Evolutionary conservation across 1,284 basidiomycete genomes (phyloP).

Genomic region (Ganoderma lingzhi): DNA sequence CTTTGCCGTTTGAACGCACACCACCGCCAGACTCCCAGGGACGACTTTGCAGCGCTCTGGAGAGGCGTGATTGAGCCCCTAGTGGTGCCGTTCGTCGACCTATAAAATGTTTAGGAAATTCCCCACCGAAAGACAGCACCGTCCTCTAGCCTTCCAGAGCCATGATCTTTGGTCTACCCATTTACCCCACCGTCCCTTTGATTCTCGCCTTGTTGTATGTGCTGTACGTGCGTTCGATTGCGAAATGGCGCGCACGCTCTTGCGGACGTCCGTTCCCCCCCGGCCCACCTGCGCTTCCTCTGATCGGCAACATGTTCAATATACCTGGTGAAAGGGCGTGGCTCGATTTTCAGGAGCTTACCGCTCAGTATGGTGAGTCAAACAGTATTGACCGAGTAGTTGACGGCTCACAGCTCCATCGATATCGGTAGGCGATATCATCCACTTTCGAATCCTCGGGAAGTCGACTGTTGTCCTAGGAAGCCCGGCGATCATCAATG

Average conservation of each 20-base stretch:
- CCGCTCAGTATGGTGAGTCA: constrained; percentile 2
- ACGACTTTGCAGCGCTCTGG: background rate
- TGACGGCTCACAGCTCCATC: background rate
- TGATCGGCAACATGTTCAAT: constrained; percentile 10
- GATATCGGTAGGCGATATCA: background rate
- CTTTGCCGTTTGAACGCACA: background rate
- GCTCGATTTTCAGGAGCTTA: constrained; percentile 3
- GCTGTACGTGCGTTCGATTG: background rate
- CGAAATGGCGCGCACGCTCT: constrained; percentile 5
- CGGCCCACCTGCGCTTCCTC: background rate
- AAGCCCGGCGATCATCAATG: constrained; percentile 13
- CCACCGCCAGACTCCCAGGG: background rate
- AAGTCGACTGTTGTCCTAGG: constrained; percentile 22
- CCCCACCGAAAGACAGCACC: background rate
- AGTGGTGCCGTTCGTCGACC: background rate
- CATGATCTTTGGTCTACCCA: background rate
- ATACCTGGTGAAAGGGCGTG: background rate
- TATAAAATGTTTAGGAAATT: background rate
- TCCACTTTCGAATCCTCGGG: constrained; percentile 13
- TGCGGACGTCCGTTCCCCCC: constrained; percentile 7
- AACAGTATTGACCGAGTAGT: background rate
- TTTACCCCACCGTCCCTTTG: background rate
- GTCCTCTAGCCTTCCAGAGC: background rate
- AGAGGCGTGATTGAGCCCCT: background rate
- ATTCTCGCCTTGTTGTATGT: background rate